Evolutionary conservation across 345 rosid species (phyloP), one percentile per base, ranked within the genome.

Genomic region (Arabis alpina): DNA sequence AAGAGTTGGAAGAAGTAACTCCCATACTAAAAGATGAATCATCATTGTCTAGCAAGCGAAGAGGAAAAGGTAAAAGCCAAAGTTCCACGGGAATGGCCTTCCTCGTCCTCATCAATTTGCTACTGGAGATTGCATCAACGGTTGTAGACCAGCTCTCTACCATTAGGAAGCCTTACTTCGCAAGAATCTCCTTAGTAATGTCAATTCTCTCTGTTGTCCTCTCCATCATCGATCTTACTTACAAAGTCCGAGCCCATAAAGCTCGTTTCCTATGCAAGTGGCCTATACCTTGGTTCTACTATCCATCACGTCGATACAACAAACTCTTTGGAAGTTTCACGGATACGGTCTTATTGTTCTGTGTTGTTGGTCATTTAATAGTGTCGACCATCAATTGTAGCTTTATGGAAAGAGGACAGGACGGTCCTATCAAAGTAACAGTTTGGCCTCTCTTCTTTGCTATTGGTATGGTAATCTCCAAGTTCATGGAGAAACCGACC

Each of bases 251-350:
- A 19, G 15, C 13, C 6, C 34, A 34, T 4, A 54, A 56, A 44
- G 64, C 36, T 55, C 14, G 64, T 55, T 68, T 55, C 45, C 24
- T 12, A 13, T 57, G 56, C 40, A 58, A 48, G 37, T 47, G 44
- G 72, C 72, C 63, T 4, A 13, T 55, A 4, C 72, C 72, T 67
- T 67, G 72, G 63, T 67, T 67, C 63, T 54, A 55, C 36, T 2
- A 16, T 32, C 61, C 54, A 67, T 1, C 63, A 54, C 53, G 43
- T 54, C 32, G 42, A 53, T 54, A n/a, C 71, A 19, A 9, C 1
- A 43, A 6, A 8, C 30, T 54, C 54, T 43, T 54, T 32, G 72
- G 54, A 28, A 44, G 45, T 68, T 32, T 2, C 2, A 25, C 30
- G 0, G 73, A 69, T 14, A 28, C 19, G 2, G 27, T 57, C 41